These are phyloP conservation scores for Mycosphaerella sp. DNA, from an alignment of 2,329 filamentous ascomycete genomes.

Conservation along the genomic window DNA sequence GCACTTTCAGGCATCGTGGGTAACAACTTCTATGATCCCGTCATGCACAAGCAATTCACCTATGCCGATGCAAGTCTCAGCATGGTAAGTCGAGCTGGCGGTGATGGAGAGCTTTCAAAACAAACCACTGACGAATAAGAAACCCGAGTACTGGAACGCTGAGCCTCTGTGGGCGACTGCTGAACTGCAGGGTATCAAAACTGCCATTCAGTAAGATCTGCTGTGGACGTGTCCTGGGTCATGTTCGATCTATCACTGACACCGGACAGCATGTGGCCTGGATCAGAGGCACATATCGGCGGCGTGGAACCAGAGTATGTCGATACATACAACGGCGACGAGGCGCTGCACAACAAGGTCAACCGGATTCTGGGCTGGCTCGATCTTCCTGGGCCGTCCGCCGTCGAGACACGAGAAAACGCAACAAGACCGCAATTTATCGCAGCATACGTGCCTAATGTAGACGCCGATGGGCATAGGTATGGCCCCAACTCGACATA, in stretches of 20 bases:
- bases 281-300: constrained; percentile 79
- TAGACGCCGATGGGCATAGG: constrained; percentile 78
- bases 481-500: constrained; percentile 95
- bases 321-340: constrained; percentile 76
- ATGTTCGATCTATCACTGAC: neutral
- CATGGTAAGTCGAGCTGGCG: constrained; percentile 38
- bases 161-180: constrained; percentile 93
- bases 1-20: constrained; percentile 58
- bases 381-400: constrained; percentile 69
- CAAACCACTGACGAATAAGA: constrained; percentile 24
- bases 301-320: constrained; percentile 70
- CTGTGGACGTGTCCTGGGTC: neutral
- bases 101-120: neutral
- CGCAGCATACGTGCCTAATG: constrained; percentile 87
- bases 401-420: constrained; percentile 36
- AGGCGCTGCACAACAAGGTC: constrained; percentile 68
- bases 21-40: constrained; percentile 90
- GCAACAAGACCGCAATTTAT: constrained; percentile 78
- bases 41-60: constrained; percentile 70
- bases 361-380: constrained; percentile 72
- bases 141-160: constrained; percentile 89
- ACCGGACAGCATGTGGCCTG: constrained; percentile 76
- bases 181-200: constrained; percentile 69
- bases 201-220: constrained; percentile 60
- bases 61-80: constrained; percentile 73